Evolutionary conservation across 1,139 yeast species (phyloP).

Genomic region (Candida labiduridarum): DNA sequence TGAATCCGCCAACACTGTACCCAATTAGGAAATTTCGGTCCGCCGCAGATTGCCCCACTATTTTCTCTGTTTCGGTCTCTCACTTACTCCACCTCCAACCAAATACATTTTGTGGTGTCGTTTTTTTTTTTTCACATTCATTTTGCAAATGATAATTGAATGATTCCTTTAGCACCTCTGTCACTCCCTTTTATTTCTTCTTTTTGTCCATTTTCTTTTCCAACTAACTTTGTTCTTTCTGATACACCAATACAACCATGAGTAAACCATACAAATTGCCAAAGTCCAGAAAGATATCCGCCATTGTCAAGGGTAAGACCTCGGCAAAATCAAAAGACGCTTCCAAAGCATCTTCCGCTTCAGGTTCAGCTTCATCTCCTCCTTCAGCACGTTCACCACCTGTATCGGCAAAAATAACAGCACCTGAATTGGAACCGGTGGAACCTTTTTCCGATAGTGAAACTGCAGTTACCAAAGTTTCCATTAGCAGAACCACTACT

Average conservation of each 20-base stretch:
- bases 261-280: not conserved
- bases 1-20: not conserved
- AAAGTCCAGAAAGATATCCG: not conserved
- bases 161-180: not conserved
- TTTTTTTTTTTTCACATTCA: conserved; percentile 1
- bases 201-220: not conserved
- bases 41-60: conserved; percentile 2
- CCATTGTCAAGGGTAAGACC: not conserved
- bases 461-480: conserved; percentile 7
- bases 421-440: conserved; percentile 10
- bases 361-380: not conserved
- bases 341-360: not conserved
- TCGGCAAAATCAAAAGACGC: conserved; percentile 5
- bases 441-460: conserved; percentile 6
- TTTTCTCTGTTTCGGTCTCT: not conserved
- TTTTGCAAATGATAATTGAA: conserved; percentile 2
- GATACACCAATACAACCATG: not conserved
- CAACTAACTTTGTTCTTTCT: not conserved
- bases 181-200: not conserved
- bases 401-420: conserved; percentile 1
- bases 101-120: not conserved
- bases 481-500: conserved; percentile 10
- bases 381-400: not conserved
- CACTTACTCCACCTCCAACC: not conserved
- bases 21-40: not conserved